Evolutionary conservation across 176 grass and related monocot genomes (phyloP), one percentile per base, ranked within the genome.

Genomic region (Juncus effusus): DNA sequence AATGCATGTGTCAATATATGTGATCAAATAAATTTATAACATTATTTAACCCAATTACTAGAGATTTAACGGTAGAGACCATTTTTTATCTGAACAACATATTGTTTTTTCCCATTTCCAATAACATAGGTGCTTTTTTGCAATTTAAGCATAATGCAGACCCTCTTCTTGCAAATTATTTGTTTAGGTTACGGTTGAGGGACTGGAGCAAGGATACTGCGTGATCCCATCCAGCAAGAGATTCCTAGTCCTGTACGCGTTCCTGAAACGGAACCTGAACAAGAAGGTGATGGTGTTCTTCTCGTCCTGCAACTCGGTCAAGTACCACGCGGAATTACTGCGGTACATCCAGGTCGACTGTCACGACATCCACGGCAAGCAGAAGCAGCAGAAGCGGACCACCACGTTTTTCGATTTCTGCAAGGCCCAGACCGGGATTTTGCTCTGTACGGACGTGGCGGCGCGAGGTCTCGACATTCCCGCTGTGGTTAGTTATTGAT

Each of bases 211-310:
- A 19, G 72, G 73, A 0, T 82, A 75, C 65, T 82, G 80, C 54
- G 53, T 82, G 11, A 9, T 82, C 56, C 71, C 72, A 54, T 71
- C 73, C 37, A 69, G 77, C 58, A 75, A 82, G 40, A 82, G 73
- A 42, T 77, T 82, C 52, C 36, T 82, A 16, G 74, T 63, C 10
- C 57, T 82, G 12, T 77, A 77, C 65, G 73, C 74, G 16, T 82
- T 82, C 72, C 80, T 82, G 16, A 82, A 82, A 60, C 70, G 73
- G 60, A 74, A 82, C 38, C 65, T 60, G 16, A 64, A 72, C 12
- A 82, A 77, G 64, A 82, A 82, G 74, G 72, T 75, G 15, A 82
- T 82, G 59, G 80, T 82, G 11, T 82, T 82, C 65, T 82, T 82
- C 65, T 82, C 80, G 3, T 76, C 80, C 2, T 69, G 80, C 40